phyloP scores from a whole-genome alignment of 805 yeast genomes.

The Candida cerambycidarum region DNA sequence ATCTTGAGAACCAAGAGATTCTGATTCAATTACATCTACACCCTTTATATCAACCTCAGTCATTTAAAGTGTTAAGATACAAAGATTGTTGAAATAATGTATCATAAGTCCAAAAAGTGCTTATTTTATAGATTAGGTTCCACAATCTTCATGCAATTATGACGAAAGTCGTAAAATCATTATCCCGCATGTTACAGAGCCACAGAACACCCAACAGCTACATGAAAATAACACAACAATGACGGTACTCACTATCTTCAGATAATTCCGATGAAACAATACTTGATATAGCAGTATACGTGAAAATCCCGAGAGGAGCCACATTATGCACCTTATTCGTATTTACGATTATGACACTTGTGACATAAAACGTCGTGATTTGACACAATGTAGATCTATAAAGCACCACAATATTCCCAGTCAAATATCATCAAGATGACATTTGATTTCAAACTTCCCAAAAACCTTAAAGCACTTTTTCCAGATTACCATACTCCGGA shows the following conservation, averaged over 20 bases:
- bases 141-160: not conserved
- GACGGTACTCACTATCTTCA: not conserved
- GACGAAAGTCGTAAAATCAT: not conserved
- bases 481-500: slow-evolving; percentile 1
- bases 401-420: not conserved
- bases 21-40: not conserved
- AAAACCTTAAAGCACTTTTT: not conserved
- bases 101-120: not conserved
- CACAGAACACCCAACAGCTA: not conserved
- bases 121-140: not conserved
- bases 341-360: not conserved
- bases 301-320: not conserved
- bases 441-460: not conserved
- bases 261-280: not conserved
- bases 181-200: not conserved
- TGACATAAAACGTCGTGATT: not conserved
- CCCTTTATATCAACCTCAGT: not conserved
- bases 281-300: no score
- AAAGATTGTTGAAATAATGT: not conserved
- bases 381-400: not conserved
- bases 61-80: no score
- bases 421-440: not conserved
- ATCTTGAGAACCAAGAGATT: not conserved
- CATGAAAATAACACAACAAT: not conserved
- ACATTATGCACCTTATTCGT: not conserved